Base-by-base conservation (phyloP, 106 monocot species). In the Ottelia alismoides region DNA sequence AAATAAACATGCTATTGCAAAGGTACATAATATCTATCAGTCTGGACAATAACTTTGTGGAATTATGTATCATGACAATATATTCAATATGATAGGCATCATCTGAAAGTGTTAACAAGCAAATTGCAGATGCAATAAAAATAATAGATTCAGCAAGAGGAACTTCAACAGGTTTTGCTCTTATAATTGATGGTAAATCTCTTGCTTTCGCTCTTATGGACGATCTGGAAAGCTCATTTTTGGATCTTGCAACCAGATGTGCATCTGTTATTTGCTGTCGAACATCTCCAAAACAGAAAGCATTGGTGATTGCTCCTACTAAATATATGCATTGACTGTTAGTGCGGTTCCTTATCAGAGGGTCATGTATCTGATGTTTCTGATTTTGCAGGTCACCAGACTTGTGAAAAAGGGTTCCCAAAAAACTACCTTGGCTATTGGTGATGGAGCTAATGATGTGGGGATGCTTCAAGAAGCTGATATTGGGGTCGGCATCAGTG, bases 391-490 rank as follows among this genome's bases (percentile, higher is more conserved):
- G 86, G 74, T 87, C 3, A 75, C 81, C 46, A 81, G 77, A 58
- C 65, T 87, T 68, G 86, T 81, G 30, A 81, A 87, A 63, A 58
- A 12, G 52, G 57, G 52, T 29, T 77, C 77, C 30, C 62, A 57
- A 47, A 81, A 70, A 65, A 81, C 80, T 55, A 86, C 77, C 45
- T 52, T 86, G 23, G 80, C 86, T 11, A 74, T 86, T 62, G 86
- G 86, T 52, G 86, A 86, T 66, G 80, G 86, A 26, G 80, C 80
- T 55, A 86, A 86, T 77, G 86, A 86, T 69, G 86, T 86, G 47
- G 81, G 80, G 17, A 81, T 86, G 86, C 86, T 86, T 72, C 81
- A 86, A 60, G 80, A 86, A 66, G 80, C 86, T 55, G 80, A 86
- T 29, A 75, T 86, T 74, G 86, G 86, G 17, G 71, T 86, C 26